These are phyloP conservation scores for Dioscorea dumetorum DNA, from an alignment of 106 monocot genomes.

Conservation along the genomic window DNA sequence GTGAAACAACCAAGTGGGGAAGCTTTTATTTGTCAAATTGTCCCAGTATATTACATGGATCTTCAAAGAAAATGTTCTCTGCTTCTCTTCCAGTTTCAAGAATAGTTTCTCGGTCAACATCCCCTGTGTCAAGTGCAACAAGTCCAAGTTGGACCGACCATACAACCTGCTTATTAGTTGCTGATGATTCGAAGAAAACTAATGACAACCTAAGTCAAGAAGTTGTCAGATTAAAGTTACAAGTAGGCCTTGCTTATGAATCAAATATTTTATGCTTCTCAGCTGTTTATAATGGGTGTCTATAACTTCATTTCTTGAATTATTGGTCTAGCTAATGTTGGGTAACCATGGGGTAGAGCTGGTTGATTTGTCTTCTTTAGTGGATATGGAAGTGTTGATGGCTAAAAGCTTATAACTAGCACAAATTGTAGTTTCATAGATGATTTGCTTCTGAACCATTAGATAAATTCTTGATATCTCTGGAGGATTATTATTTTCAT, in stretches of 20 bases:
- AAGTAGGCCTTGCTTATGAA: conserved; percentile 21
- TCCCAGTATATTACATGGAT: conserved; percentile 17
- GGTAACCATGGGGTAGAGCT: too few relatives aligned
- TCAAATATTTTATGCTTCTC: too few relatives aligned
- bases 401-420: too few relatives aligned
- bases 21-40: conserved; percentile 22
- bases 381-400: too few relatives aligned
- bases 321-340: too few relatives aligned
- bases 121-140: conserved; percentile 38
- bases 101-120: conserved; percentile 35
- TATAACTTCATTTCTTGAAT: too few relatives aligned
- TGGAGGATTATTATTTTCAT: too few relatives aligned
- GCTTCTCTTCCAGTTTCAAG: conserved; percentile 48
- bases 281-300: too few relatives aligned
- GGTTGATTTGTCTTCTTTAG: too few relatives aligned
- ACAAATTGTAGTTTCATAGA: too few relatives aligned
- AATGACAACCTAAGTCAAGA: conserved; percentile 36
- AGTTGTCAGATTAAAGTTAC: conserved; percentile 34
- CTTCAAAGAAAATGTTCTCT: conserved; percentile 46
- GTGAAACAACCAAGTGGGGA: conserved; percentile 26
- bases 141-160: conserved; percentile 18
- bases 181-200: conserved; percentile 29
- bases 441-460: too few relatives aligned
- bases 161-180: conserved; percentile 11
- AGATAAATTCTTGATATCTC: too few relatives aligned